Conservation (phyloP, 2,329 filamentous ascomycete species). For the Diaporthe vaccinii region DNA sequence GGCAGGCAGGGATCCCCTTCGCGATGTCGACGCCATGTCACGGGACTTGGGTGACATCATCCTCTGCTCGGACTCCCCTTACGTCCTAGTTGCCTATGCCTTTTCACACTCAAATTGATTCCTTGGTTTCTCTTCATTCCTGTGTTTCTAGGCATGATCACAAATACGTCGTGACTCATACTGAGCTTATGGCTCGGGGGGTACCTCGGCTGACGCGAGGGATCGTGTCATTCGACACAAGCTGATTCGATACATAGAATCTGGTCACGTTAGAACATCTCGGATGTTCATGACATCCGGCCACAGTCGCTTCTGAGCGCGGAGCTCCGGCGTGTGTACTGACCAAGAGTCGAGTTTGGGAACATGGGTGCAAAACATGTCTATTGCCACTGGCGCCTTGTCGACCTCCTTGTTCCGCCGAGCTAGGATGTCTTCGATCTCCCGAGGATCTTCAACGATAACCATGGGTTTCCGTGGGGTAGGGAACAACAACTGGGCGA, state of each 20-base stretch:
- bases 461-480: slow-evolving; percentile 43
- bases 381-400: slow-evolving; percentile 44
- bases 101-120: not conserved
- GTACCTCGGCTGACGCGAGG: too few species aligned
- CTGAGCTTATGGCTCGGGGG: too few species aligned
- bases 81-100: not conserved
- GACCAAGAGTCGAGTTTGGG: slow-evolving; percentile 46
- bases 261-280: too few species aligned
- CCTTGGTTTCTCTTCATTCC: too few species aligned
- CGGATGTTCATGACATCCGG: slow-evolving; percentile 48
- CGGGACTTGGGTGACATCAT: slow-evolving; percentile 28
- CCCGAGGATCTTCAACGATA: slow-evolving; percentile 47
- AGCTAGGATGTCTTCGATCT: slow-evolving; percentile 49
- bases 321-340: slow-evolving; percentile 46
- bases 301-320: slow-evolving; percentile 51
- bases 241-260: too few species aligned
- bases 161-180: too few species aligned
- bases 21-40: slow-evolving; percentile 32
- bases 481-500: slow-evolving; percentile 46
- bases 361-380: slow-evolving; percentile 46
- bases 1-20: slow-evolving; percentile 20
- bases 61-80: not conserved
- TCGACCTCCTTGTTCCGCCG: slow-evolving; percentile 50
- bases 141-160: too few species aligned
- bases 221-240: too few species aligned